phyloP scores from a whole-genome alignment of 2,329 filamentous ascomycete species.

The Nectriaceae sp. region DNA sequence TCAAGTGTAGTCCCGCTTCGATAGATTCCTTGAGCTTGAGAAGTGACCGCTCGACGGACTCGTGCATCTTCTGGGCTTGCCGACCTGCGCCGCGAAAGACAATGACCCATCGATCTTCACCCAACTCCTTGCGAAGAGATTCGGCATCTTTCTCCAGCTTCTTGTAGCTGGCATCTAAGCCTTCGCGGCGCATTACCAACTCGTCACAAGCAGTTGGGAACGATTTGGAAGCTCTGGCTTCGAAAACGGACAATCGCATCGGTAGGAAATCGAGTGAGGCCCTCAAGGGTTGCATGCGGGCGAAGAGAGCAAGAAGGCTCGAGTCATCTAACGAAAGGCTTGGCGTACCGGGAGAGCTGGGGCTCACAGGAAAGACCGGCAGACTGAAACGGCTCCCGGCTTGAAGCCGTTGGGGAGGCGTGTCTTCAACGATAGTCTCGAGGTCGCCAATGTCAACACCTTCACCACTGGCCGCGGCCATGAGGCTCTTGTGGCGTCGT shows the following conservation, averaged over 20 bases:
- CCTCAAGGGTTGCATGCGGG: slow-evolving; percentile 89
- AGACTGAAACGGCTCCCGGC: slow-evolving; percentile 70
- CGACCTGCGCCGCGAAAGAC: slow-evolving; percentile 92
- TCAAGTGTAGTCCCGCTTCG: slow-evolving; percentile 72
- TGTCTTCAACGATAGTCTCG: slow-evolving; percentile 91
- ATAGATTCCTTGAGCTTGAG: slow-evolving; percentile 79
- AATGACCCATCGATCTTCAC: slow-evolving; percentile 93
- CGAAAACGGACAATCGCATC: slow-evolving; percentile 89
- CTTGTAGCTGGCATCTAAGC: slow-evolving; percentile 82
- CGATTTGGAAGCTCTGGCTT: slow-evolving; percentile 70
- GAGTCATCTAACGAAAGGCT: slow-evolving; percentile 76
- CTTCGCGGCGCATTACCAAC: slow-evolving; percentile 71
- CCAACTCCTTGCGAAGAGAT: slow-evolving; percentile 82
- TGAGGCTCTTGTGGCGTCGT: slow-evolving; percentile 78
- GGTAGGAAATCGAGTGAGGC: slow-evolving; percentile 94
- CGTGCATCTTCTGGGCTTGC: slow-evolving; percentile 95
- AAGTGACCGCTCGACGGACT: slow-evolving; percentile 88
- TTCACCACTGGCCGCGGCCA: slow-evolving; percentile 62
- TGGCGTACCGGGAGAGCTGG: slow-evolving; percentile 58
- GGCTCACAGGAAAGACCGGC: slow-evolving; percentile 63
- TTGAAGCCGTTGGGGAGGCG: slow-evolving; percentile 59
- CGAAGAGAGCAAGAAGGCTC: slow-evolving; percentile 85
- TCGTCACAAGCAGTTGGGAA: slow-evolving; percentile 94
- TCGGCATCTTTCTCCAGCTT: slow-evolving; percentile 90
- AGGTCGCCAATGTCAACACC: slow-evolving; percentile 82